Evolutionary conservation across 805 yeast genomes (phyloP), one percentile per base, ranked within the genome.

Genomic region (Spathaspora hagerdaliae): DNA sequence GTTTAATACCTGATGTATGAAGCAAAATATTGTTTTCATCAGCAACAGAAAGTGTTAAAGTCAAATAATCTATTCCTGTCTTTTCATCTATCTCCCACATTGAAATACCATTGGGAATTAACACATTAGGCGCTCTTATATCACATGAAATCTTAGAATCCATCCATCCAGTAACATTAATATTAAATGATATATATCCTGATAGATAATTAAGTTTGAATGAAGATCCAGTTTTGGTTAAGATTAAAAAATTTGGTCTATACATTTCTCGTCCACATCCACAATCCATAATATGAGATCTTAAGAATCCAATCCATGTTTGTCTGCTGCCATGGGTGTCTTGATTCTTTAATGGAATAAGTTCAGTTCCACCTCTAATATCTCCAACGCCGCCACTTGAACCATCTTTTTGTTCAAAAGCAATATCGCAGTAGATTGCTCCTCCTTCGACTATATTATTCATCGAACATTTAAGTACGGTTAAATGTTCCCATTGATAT

Each of bases 261-360:
- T 70, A 70, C 55, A 67, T 58, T 27, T 55, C 54, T 12, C 44
- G 42, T n/a, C 73, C 72, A 53, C 75, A 70, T 1, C 74, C 74
- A 54, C 75, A 70, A 2, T 46, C 43, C 14, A 48, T 44, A 12
- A 70, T 45, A 44, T 70, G 74, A 2, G 74, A 71, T 36, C 75
- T 50, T 4, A 74, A 69, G 42, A 70, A 61, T 2, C 73, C 73
- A 5, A 67, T 44, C 72, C 71, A 69, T 5, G 65, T 54, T 45
- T 68, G 69, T 10, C 12, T 39, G 7, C 12, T 39, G 7, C 13
- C 35, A 35, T 65, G 45, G 2, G 56, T 55, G 61, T 44, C 7
- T 45, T 47, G 14, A 39, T 50, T 24, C 51, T 53, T 45, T 42
- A 57, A 41, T 41, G 57, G 65, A 8, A 61, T 43, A 53, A 68